Evolutionary conservation across 78 protist species (phyloP).

Genomic region (Isochrysis galbana): DNA sequence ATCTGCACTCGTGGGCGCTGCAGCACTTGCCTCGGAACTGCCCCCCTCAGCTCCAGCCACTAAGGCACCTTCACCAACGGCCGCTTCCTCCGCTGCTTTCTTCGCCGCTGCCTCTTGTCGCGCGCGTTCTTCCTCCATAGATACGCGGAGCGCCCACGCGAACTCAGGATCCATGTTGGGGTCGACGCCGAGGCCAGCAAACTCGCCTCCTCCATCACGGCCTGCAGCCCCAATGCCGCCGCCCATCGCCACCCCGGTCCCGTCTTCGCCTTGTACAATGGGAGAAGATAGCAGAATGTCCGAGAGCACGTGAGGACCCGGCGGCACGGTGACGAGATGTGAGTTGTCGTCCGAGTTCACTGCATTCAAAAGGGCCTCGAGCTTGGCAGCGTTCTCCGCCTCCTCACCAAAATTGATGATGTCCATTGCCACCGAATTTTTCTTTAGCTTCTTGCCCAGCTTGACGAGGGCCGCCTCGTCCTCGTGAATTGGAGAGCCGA

Average conservation of each 20-base stretch:
- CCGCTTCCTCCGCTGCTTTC: constrained; percentile 42
- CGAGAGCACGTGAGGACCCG: constrained; percentile 82
- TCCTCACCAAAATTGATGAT: constrained; percentile 88
- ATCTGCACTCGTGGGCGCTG: neutral
- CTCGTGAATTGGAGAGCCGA: constrained; percentile 82
- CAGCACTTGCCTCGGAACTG: neutral
- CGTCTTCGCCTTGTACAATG: constrained; percentile 11
- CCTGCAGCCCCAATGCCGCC: constrained; percentile 11
- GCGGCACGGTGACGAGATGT: constrained; percentile 83
- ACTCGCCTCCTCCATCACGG: constrained; percentile 52
- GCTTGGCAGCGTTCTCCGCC: constrained; percentile 73
- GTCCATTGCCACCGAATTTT: constrained; percentile 86
- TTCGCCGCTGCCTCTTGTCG: constrained; percentile 74
- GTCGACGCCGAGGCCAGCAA: constrained; percentile 57
- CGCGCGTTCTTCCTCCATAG: constrained; percentile 85
- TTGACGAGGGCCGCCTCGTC: constrained; percentile 52
- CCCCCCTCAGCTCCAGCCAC: neutral
- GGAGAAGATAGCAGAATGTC: constrained; percentile 75
- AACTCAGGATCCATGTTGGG: constrained; percentile 78
- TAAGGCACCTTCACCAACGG: too few species aligned
- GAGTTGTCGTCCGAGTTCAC: constrained; percentile 85
- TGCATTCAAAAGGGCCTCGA: constrained; percentile 79
- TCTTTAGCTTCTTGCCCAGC: constrained; percentile 86
- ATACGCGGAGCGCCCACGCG: constrained; percentile 82
- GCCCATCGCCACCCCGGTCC: neutral